phyloP scores from a whole-genome alignment of 768 basidiomycete genomes.

The Podaxis mareebaensis region DNA sequence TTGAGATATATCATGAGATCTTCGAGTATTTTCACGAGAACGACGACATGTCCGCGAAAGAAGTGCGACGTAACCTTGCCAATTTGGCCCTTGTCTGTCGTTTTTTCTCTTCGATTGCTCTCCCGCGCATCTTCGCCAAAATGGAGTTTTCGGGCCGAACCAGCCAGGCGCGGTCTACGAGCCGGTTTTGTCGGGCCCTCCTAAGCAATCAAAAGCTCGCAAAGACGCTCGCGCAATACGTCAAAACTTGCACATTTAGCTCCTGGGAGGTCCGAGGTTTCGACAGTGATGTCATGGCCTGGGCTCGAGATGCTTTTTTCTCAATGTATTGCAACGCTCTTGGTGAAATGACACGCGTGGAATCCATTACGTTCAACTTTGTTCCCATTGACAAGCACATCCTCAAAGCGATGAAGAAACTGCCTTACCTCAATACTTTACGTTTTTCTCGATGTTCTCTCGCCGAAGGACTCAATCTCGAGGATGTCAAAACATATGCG shows the following conservation, averaged over 20 bases:
- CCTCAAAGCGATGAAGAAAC: slow-evolving; percentile 3
- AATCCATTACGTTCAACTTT: background rate
- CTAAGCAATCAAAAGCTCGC: slow-evolving; percentile 27
- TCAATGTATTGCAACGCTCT: slow-evolving; percentile 17
- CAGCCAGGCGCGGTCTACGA: slow-evolving; percentile 6
- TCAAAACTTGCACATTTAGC: slow-evolving; percentile 27
- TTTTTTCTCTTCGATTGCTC: slow-evolving; percentile 39
- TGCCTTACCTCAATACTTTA: background rate
- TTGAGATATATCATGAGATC: slow-evolving; percentile 46
- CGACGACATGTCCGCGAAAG: slow-evolving; percentile 14
- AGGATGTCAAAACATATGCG: background rate
- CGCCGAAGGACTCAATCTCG: background rate
- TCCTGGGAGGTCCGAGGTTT: slow-evolving; percentile 4
- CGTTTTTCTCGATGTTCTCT: slow-evolving; percentile 1
- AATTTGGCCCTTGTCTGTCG: slow-evolving; percentile 42
- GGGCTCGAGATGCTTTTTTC: slow-evolving; percentile 12
- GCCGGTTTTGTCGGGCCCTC: slow-evolving; percentile 29
- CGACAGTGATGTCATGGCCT: background rate
- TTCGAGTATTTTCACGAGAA: slow-evolving; percentile 32
- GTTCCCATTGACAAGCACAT: slow-evolving; percentile 1
- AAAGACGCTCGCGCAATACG: slow-evolving; percentile 28
- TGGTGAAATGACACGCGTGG: slow-evolving; percentile 6
- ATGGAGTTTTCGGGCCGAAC: slow-evolving; percentile 25
- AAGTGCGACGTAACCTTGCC: slow-evolving; percentile 24
- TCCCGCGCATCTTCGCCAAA: slow-evolving; percentile 40